Base-by-base conservation (phyloP, 2,329 filamentous ascomycete species). In the Alternaria incomplexa region DNA sequence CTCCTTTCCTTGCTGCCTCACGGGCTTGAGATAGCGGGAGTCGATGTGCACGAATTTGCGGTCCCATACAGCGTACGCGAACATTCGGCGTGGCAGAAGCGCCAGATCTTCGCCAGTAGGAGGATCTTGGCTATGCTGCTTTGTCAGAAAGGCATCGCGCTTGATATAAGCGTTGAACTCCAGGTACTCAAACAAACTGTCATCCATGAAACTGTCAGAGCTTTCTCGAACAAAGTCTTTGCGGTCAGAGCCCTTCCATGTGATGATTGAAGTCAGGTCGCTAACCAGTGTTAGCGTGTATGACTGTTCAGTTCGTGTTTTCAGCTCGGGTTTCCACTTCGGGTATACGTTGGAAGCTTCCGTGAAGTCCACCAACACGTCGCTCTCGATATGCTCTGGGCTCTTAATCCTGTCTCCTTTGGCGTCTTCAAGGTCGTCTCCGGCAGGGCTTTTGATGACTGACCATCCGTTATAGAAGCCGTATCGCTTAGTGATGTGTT, bases 231-330 rank as follows among this genome's bases (percentile, higher is more conserved):
- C 0, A 36, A 36, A 4, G 0, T n/a, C 32, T 36, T 36, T 36
- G 15, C 32, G 32, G 15, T 36, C 15, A 9, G 32, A 2, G 2
- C 32, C 32, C 15, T 36, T 36, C 32, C 32, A 36, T 36, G 32
- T 36, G 1, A 36, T 36, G 4, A 36, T 36, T 0, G 32, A 36
- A 0, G 32, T 36, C 1, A 7, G 5, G 6, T 28, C 28, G 11
- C 0, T 1, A 1, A 12, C 28, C 28, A 2, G 28, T 12, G 1
- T 1, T 6, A 28, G 28, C 1, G 1, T 1, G 28, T 12, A 28
- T 1, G 1, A 6, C 11, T 28, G 5, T 28, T 28, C 28, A 1
- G 5, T 6, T 28, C 5, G 11, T 28, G 28, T 28, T 5, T 5
- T 1, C 11, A 28, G 10, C 26, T 28, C 26, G 0, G 32, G 32